These are phyloP conservation scores for Atractiella rhizophila DNA, from an alignment of 768 basidiomycete species.

Conservation along the genomic window DNA sequence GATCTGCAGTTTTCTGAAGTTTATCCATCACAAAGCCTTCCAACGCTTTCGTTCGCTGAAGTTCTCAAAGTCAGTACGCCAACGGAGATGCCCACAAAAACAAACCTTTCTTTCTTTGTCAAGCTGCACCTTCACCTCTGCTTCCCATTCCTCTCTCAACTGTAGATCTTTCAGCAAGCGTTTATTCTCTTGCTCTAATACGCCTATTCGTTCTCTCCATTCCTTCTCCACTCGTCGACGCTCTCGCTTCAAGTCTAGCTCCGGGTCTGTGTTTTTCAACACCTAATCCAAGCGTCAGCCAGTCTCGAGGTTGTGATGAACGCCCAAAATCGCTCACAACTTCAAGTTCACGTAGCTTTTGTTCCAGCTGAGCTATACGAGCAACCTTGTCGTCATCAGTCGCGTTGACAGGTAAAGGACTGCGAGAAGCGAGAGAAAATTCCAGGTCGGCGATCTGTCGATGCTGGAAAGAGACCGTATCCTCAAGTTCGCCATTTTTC, in stretches of 20 bases:
- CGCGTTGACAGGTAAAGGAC: background rate
- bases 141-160: constrained; percentile 5
- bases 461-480: no score
- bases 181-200: constrained; percentile 4
- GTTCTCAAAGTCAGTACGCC: background rate
- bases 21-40: constrained; percentile 14
- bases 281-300: no score
- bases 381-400: constrained; percentile 2
- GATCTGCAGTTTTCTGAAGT: constrained; percentile 1
- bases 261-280: constrained; percentile 9
- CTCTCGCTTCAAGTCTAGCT: constrained; percentile 9
- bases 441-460: constrained; percentile 8
- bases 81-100: background rate
- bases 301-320: no score
- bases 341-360: constrained; percentile 9
- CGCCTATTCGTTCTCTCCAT: constrained; percentile 5
- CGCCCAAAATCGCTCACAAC: no score
- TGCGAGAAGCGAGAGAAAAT: constrained; percentile 1
- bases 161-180: constrained; percentile 7
- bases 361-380: background rate
- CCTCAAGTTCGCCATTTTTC: no score
- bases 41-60: constrained; percentile 10
- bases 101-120: constrained; percentile 11
- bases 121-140: constrained; percentile 3
- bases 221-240: constrained; percentile 5